Evolutionary conservation across 2,329 filamentous ascomycete species (phyloP).

Genomic region (Aspergillus ochraceus): DNA sequence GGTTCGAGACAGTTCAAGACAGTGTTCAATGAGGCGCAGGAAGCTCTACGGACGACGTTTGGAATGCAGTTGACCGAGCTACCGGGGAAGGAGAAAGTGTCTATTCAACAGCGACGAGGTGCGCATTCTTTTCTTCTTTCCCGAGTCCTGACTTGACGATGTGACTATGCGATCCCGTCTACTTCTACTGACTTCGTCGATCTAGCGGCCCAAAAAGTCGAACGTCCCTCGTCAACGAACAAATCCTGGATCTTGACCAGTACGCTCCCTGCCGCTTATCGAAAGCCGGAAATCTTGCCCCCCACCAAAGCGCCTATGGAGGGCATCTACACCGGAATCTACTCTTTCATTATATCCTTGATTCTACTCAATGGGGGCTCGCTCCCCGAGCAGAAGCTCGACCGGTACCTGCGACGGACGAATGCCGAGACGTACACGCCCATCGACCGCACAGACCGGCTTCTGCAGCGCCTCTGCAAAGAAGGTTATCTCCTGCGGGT

Average conservation of each 20-base stretch:
- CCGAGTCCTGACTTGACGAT: neutral
- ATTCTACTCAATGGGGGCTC: constrained; percentile 72
- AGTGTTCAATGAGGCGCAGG: constrained; percentile 76
- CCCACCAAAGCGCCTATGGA: constrained; percentile 72
- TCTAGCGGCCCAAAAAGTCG: constrained; percentile 51
- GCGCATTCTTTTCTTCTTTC: constrained; percentile 24
- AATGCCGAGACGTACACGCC: constrained; percentile 76
- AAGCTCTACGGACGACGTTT: constrained; percentile 68
- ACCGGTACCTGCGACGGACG: constrained; percentile 70
- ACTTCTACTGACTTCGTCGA: neutral
- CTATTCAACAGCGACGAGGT: constrained; percentile 77
- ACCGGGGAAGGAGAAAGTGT: constrained; percentile 76
- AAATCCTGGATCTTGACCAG: constrained; percentile 77
- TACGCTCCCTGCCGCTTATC: constrained; percentile 67
- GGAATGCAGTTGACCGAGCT: constrained; percentile 93
- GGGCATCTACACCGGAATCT: constrained; percentile 77
- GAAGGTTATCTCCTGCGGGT: constrained; percentile 81
- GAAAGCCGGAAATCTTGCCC: constrained; percentile 64
- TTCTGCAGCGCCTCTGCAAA: constrained; percentile 71
- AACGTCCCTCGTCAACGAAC: constrained; percentile 48
- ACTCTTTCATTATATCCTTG: constrained; percentile 74
- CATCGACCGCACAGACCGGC: constrained; percentile 70
- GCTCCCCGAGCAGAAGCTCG: constrained; percentile 76
- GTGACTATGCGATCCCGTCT: neutral
- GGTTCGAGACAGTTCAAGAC: constrained; percentile 69